phyloP scores from a whole-genome alignment of 2,329 filamentous ascomycete genomes.

The Colletotrichum simmondsii region DNA sequence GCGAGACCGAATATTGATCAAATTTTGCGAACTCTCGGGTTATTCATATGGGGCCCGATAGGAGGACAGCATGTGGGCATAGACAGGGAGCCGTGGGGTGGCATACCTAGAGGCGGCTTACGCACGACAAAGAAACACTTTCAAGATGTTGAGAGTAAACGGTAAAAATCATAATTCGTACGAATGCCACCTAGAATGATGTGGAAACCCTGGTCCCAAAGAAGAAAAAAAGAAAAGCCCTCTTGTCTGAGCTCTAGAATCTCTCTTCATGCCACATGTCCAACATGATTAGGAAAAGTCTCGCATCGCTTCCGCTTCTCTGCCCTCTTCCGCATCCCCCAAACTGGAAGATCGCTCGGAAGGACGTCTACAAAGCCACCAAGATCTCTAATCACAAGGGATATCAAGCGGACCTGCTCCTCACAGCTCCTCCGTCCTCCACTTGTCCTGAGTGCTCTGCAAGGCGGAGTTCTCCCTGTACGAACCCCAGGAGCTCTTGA shows the following conservation, averaged over 20 bases:
- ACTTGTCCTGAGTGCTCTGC: conserved; percentile 10
- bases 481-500: conserved; percentile 31
- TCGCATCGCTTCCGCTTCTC: background rate
- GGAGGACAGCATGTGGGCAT: no score
- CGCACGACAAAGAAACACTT: no score
- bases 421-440: conserved; percentile 21
- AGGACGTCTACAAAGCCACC: background rate
- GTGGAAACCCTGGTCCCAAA: background rate
- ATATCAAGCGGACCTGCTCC: background rate
- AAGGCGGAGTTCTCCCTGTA: conserved; percentile 9
- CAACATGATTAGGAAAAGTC: background rate
- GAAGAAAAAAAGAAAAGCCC: no score
- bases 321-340: no score
- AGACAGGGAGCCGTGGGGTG: no score
- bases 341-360: background rate
- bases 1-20: no score
- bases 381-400: background rate
- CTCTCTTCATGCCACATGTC: background rate
- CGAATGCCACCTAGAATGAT: background rate
- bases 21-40: no score
- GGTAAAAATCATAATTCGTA: background rate
- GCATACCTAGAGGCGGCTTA: no score
- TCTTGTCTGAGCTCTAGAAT: background rate
- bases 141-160: background rate
- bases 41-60: no score